Evolutionary conservation across 1,284 basidiomycete genomes (phyloP), one percentile per base, ranked within the genome.

Genomic region (Albatrellus sp.): DNA sequence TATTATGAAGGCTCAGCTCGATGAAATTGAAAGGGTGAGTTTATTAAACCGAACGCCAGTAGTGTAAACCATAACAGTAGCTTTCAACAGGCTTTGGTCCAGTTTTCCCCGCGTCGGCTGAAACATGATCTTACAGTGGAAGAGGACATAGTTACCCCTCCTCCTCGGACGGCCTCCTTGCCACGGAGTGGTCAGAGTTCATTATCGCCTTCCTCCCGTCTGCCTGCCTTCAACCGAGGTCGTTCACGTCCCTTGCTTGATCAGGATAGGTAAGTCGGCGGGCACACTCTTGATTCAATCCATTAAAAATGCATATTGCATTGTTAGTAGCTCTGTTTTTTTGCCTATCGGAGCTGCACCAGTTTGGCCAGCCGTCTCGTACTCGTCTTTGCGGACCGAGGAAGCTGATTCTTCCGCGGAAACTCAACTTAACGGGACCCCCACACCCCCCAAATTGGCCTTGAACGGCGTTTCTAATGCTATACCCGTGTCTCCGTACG

Each of bases 1-100:
- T 48, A 61, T 79, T 39, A 73, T 86, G 73, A 75, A 67, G 50
- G 75, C 77, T 13, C 71, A 80, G 56, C 62, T 87, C 29, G 84
- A 87, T 55, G 78, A 80, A 59, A 79, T 87, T 42, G 83, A 87
- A 57, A 70, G 69, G 66, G 81, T 80, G 13, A 28, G 39, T 24
- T 38, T 3, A 5, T 60, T 9, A 7, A 42, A 32, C 39, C 43
- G 30, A 16, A 49, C 37, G 42, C 37, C 14, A 11, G 12, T 20
- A 36, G 32, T 43, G 6, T 13, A 28, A 37, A 29, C 13, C 40
- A 34, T 35, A 42, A 34, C 35, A 47, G 43, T 44, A 28, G 14
- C 34, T 44, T 45, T 20, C 28, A 38, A 16, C 51, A 85, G 80
- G 74, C 70, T 43, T 68, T 86, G 49, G 74, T 70, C 7, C 77